phyloP scores from a whole-genome alignment of 2,329 filamentous ascomycete genomes.

The Rhytidhysteron rufulum region DNA sequence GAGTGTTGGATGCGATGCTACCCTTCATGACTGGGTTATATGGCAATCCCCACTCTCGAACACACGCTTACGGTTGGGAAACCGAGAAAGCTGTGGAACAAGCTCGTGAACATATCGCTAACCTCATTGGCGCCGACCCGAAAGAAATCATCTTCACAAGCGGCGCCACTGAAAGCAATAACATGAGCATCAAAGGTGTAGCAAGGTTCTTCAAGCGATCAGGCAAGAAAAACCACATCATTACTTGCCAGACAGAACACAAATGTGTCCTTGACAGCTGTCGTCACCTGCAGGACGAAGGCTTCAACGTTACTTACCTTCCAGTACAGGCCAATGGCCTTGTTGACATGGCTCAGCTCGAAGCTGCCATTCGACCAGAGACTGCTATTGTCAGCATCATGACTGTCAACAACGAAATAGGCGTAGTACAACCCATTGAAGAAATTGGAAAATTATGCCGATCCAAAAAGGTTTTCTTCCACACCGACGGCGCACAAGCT shows the following conservation, averaged over 20 bases:
- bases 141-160: constrained; percentile 99
- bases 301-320: constrained; percentile 94
- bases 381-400: constrained; percentile 94
- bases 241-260: constrained; percentile 96
- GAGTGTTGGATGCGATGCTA: constrained; percentile 94
- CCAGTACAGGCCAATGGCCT: constrained; percentile 86
- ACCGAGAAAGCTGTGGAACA: constrained; percentile 90
- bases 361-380: constrained; percentile 85
- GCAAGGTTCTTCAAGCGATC: constrained; percentile 89
- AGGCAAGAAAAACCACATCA: constrained; percentile 97
- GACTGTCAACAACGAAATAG: constrained; percentile 99
- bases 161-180: constrained; percentile 97
- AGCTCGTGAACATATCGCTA: constrained; percentile 77
- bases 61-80: constrained; percentile 98
- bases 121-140: constrained; percentile 84
- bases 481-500: constrained; percentile 92
- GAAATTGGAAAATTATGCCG: constrained; percentile 92
- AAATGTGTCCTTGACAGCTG: constrained; percentile 98
- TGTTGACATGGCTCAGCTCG: constrained; percentile 76
- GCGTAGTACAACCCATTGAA: constrained; percentile 93
- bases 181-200: constrained; percentile 99
- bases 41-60: constrained; percentile 95
- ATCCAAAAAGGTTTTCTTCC: constrained; percentile 92
- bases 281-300: constrained; percentile 92
- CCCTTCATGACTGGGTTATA: constrained; percentile 91